phyloP scores from a whole-genome alignment of 2,329 filamentous ascomycete genomes.

The Tolypocladium endophyticum region DNA sequence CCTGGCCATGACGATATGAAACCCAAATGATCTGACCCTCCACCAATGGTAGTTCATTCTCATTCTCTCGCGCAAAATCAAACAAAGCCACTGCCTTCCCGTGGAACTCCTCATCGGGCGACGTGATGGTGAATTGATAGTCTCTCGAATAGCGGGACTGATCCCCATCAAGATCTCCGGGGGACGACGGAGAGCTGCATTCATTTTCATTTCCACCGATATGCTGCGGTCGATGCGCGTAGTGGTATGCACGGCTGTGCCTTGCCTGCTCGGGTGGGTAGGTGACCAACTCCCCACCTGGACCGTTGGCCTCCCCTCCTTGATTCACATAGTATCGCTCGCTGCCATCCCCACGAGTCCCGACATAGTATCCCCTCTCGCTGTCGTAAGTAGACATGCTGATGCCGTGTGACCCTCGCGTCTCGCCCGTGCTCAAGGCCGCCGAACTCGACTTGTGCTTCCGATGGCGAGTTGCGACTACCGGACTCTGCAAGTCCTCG shows the following conservation, averaged over 20 bases:
- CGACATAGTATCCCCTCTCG: slow-evolving; percentile 57
- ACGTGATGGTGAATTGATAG: slow-evolving; percentile 91
- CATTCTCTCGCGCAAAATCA: slow-evolving; percentile 89
- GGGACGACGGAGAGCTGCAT: slow-evolving; percentile 49
- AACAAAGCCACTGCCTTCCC: slow-evolving; percentile 93
- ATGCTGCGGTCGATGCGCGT: slow-evolving; percentile 35
- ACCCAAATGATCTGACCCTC: slow-evolving; percentile 97
- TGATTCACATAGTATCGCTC: slow-evolving; percentile 67
- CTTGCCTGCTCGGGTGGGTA: slow-evolving; percentile 58
- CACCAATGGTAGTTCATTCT: slow-evolving; percentile 85
- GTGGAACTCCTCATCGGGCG: slow-evolving; percentile 94
- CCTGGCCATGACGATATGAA: slow-evolving; percentile 89
- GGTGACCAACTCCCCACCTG: slow-evolving; percentile 71
- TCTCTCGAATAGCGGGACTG: slow-evolving; percentile 78
- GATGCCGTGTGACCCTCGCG: slow-evolving; percentile 29
- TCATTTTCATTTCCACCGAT: slow-evolving; percentile 40
- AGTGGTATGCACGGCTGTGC: slow-evolving; percentile 38
- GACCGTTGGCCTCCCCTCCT: slow-evolving; percentile 59
- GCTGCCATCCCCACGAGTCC: slow-evolving; percentile 58
- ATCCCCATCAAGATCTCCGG: slow-evolving; percentile 49
- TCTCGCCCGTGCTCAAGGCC: slow-evolving; percentile 28
- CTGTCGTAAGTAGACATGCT: slow-evolving; percentile 41
- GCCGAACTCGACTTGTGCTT: slow-evolving; percentile 68
- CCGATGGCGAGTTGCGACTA: slow-evolving; percentile 74
- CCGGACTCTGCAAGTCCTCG: slow-evolving; percentile 85